phyloP scores from a whole-genome alignment of 2,329 filamentous ascomycete genomes.

The Chrysosporium queenslandicum region DNA sequence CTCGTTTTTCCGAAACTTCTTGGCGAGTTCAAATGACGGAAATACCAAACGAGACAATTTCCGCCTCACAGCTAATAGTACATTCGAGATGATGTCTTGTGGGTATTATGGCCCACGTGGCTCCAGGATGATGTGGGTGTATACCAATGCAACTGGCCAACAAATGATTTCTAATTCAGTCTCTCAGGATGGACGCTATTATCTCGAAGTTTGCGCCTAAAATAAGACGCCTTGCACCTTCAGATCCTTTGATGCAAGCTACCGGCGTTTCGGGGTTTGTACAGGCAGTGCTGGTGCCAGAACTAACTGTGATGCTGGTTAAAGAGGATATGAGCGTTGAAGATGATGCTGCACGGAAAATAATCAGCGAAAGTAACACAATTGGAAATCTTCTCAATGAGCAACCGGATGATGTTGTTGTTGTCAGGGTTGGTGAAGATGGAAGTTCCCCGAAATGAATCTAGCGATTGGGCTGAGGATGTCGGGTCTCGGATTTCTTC shows the following conservation, averaged over 20 bases:
- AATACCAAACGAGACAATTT: conserved; percentile 51
- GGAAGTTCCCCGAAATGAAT: conserved; percentile 15
- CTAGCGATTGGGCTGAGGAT: neutral
- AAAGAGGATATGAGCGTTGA: conserved; percentile 49
- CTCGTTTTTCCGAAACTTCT: conserved; percentile 52
- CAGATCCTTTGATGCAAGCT: conserved; percentile 56
- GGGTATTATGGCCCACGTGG: conserved; percentile 80
- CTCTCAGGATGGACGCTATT: conserved; percentile 46
- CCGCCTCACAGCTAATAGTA: conserved; percentile 42
- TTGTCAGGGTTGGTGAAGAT: conserved; percentile 30
- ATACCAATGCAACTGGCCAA: neutral
- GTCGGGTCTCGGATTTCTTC: neutral
- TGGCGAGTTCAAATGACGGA: conserved; percentile 46
- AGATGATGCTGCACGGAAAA: conserved; percentile 40
- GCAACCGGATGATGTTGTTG: conserved; percentile 49
- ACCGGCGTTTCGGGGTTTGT: conserved; percentile 60
- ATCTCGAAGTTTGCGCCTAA: conserved; percentile 50
- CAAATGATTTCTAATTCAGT: conserved; percentile 4
- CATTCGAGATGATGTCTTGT: conserved; percentile 50
- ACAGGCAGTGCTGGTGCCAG: conserved; percentile 67
- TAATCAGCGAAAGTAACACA: conserved; percentile 57
- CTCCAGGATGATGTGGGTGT: conserved; percentile 55
- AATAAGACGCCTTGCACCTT: conserved; percentile 52
- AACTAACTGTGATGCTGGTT: conserved; percentile 48
- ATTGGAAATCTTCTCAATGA: conserved; percentile 60